Evolutionary conservation across 2,329 filamentous ascomycete species (phyloP).

Genomic region (Colletotrichum costaricense): DNA sequence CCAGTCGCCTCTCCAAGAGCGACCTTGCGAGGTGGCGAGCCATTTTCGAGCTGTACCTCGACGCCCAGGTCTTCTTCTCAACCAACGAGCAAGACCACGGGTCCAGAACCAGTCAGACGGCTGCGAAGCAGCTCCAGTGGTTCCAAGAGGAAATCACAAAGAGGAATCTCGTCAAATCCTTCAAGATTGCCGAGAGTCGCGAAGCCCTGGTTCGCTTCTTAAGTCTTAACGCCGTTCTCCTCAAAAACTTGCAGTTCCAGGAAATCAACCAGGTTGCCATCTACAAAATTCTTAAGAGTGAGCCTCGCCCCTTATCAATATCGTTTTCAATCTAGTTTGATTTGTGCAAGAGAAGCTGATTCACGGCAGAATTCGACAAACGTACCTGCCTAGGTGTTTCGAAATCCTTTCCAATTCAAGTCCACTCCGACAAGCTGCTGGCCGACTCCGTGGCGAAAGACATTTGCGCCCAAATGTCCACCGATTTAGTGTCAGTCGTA

Average conservation of each 20-base stretch:
- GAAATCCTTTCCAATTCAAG: conserved; percentile 68
- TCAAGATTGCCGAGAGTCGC: conserved; percentile 75
- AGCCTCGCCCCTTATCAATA: conserved; percentile 39
- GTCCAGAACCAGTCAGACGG: conserved; percentile 72
- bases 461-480: conserved; percentile 79
- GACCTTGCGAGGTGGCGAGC: conserved; percentile 83
- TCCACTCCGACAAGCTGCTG: conserved; percentile 70
- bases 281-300: conserved; percentile 87
- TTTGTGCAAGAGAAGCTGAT: conserved; percentile 26
- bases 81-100: conserved; percentile 79
- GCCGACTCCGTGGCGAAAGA: conserved; percentile 78
- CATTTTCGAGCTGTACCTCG: conserved; percentile 84
- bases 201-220: conserved; percentile 76
- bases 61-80: conserved; percentile 85
- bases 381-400: conserved; percentile 79
- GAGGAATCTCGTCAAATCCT: conserved; percentile 67
- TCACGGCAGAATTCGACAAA: conserved; percentile 82
- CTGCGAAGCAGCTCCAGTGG: conserved; percentile 74
- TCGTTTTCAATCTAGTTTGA: not conserved
- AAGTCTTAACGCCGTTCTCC: conserved; percentile 77
- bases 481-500: conserved; percentile 77
- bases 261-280: conserved; percentile 85
- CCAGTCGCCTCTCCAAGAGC: conserved; percentile 69
- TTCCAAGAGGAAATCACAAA: conserved; percentile 77
- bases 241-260: conserved; percentile 85